phyloP scores from a whole-genome alignment of 768 basidiomycete genomes.

The Boletus rex-veris region DNA sequence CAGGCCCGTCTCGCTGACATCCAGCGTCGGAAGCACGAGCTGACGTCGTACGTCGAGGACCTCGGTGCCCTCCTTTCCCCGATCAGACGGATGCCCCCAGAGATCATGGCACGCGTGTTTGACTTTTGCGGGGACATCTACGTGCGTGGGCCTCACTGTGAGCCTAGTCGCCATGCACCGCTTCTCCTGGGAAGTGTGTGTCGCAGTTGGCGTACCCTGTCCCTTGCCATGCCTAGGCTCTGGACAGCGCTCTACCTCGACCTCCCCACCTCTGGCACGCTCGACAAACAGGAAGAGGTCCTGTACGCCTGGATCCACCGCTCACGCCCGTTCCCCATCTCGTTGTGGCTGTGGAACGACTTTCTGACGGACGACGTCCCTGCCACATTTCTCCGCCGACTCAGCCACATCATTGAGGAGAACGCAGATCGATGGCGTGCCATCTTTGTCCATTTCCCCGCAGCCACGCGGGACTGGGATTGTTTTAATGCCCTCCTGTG shows the following conservation, averaged over 20 bases:
- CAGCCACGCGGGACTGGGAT: constrained; percentile 28
- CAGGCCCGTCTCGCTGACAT: constrained; percentile 30
- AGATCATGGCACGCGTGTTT: constrained; percentile 32
- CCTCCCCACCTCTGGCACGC: constrained; percentile 22
- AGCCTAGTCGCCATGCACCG: constrained; percentile 29
- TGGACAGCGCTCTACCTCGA: constrained; percentile 33
- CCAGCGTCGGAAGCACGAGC: constrained; percentile 27
- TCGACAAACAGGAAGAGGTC: constrained; percentile 25
- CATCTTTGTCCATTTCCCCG: constrained; percentile 32
- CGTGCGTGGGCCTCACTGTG: constrained; percentile 28
- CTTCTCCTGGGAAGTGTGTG: constrained; percentile 29
- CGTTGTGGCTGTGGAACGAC: constrained; percentile 32
- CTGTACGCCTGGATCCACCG: constrained; percentile 27
- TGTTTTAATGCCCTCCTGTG: constrained; percentile 22
- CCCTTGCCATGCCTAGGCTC: constrained; percentile 27
- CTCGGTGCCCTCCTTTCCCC: constrained; percentile 33
- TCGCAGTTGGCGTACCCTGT: constrained; percentile 27
- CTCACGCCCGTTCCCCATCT: constrained; percentile 23
- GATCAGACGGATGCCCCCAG: constrained; percentile 32
- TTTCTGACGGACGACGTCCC: constrained; percentile 33
- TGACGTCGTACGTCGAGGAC: constrained; percentile 30
- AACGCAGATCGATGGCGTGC: constrained; percentile 30
- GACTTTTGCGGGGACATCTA: constrained; percentile 31
- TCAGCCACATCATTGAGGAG: constrained; percentile 17
- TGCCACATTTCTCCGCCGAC: constrained; percentile 20